These are phyloP conservation scores for Candida sakaeoensis DNA, from an alignment of 805 yeast genomes.

Conservation along the genomic window DNA sequence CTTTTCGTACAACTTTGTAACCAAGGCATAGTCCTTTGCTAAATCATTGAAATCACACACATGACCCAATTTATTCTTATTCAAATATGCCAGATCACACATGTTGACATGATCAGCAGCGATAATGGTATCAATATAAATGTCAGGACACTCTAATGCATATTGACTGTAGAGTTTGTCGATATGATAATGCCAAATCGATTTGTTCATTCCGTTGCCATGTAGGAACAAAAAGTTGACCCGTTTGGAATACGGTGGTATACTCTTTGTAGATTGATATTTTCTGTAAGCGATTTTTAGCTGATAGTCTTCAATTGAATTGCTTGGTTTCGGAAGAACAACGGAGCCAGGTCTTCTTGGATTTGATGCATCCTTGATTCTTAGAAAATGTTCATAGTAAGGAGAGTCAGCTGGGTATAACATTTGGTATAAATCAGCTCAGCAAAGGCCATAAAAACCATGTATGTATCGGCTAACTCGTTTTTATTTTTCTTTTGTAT, in stretches of 20 bases:
- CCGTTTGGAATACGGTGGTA: slow-evolving; percentile 8
- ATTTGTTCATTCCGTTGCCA: slow-evolving; percentile 65
- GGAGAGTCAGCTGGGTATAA: slow-evolving; percentile 11
- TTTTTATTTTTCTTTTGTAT: too few species aligned
- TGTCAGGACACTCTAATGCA: slow-evolving; percentile 5
- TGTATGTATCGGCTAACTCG: too few species aligned
- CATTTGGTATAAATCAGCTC: too few species aligned
- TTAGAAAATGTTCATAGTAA: slow-evolving; percentile 10
- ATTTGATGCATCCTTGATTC: slow-evolving; percentile 23
- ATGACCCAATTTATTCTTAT: slow-evolving; percentile 53
- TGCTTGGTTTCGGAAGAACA: slow-evolving; percentile 20
- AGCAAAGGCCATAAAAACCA: too few species aligned
- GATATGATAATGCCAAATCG: slow-evolving; percentile 58
- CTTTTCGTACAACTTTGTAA: slow-evolving; percentile 39
- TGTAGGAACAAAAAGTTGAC: slow-evolving; percentile 56
- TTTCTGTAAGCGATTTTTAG: slow-evolving; percentile 49
- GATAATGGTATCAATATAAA: slow-evolving; percentile 11
- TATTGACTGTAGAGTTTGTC: slow-evolving; percentile 27
- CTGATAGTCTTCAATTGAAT: slow-evolving; percentile 33
- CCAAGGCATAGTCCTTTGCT: slow-evolving; percentile 50
- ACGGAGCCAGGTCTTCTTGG: slow-evolving; percentile 38
- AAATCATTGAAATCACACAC: slow-evolving; percentile 63
- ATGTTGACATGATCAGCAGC: slow-evolving; percentile 55
- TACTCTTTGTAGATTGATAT: slow-evolving; percentile 23
- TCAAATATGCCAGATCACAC: slow-evolving; percentile 64